Evolutionary conservation across 1,284 basidiomycete genomes (phyloP), one percentile per base, ranked within the genome.

Genomic region (Sporisorium reilianum): DNA sequence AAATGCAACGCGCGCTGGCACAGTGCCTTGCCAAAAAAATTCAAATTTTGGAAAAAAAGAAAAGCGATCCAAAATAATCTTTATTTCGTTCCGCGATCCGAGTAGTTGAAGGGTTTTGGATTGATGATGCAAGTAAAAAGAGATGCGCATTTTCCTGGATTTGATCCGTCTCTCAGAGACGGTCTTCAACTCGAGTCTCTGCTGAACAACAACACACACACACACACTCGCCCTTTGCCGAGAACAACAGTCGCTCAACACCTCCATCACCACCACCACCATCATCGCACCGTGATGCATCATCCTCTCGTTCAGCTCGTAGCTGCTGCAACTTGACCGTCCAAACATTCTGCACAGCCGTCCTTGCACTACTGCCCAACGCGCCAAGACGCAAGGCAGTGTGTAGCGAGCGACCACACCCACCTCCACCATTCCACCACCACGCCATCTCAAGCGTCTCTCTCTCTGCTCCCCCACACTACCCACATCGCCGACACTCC

Each of bases 391-490:
- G 25, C 18, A 51, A 32, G 14, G 9, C 53, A 40, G 38, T 11
- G 57, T 26, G 62, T 54, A 22, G 56, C 54, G 34, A 36, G 32
- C 26, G 22, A 45, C 63, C 28, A 28, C 32, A 36, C 34, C n/a
- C 5, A 5, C 28, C 22, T 14, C 32, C 71, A 70, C 26, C 72
- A 75, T 75, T 70, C 51, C 72, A n/a, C 34, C 36, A 26, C 65
- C 65, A 64, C 64, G 71, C 48, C 72, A 75, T 52, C 72, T 70
- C 36, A 75, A 75, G 54, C 72, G 63, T 46, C 72, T 75, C 45
- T 75, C 72, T 5, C 63, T 75, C 30, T 70, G 66, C 54, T 69
- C 72, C 10, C 63, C 67, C 0, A 63, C 62, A n/a, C 22, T 70
- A 18, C 63, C 71, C 5, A 55, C 65, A 34, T 63, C 67, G 14